Conservation (phyloP, 306 rosid species). For the Malus domestica region DNA sequence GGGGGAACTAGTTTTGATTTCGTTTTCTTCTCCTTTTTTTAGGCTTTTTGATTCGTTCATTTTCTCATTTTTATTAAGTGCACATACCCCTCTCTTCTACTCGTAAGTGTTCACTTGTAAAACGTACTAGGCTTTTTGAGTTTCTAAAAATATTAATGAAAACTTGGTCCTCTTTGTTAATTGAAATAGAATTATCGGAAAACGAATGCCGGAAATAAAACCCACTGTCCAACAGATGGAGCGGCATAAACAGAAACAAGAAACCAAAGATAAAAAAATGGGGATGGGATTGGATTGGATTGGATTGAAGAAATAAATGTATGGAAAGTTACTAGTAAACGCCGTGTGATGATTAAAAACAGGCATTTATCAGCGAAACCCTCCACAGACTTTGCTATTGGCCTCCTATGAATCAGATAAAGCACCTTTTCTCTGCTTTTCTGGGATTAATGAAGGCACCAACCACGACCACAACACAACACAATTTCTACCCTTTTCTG, state of each 20-base stretch:
- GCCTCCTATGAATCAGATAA: conserved; percentile 81
- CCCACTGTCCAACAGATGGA: neutral
- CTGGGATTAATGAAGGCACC: conserved; percentile 85
- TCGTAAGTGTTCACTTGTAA: too few species aligned
- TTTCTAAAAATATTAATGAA: too few species aligned
- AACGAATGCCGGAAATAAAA: too few species aligned
- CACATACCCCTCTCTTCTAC: too few species aligned
- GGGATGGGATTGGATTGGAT: neutral
- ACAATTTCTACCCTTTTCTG: conserved; percentile 37
- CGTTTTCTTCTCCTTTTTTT: too few species aligned
- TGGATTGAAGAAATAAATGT: neutral
- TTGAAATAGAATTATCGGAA: too few species aligned
- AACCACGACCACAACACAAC: neutral
- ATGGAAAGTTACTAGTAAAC: conserved; percentile 71
- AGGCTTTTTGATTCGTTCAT: too few species aligned
- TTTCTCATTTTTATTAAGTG: too few species aligned
- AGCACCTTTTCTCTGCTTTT: conserved; percentile 47
- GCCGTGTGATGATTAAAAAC: conserved; percentile 18
- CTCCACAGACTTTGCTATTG: conserved; percentile 36
- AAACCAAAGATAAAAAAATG: neutral
- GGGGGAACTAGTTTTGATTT: too few species aligned
- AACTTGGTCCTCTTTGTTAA: too few species aligned
- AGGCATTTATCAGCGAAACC: conserved; percentile 81
- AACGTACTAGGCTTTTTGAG: too few species aligned
- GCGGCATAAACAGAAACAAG: neutral